These are phyloP conservation scores for Lathyrus tuberosus DNA, from an alignment of 306 rosid species.

Conservation along the genomic window DNA sequence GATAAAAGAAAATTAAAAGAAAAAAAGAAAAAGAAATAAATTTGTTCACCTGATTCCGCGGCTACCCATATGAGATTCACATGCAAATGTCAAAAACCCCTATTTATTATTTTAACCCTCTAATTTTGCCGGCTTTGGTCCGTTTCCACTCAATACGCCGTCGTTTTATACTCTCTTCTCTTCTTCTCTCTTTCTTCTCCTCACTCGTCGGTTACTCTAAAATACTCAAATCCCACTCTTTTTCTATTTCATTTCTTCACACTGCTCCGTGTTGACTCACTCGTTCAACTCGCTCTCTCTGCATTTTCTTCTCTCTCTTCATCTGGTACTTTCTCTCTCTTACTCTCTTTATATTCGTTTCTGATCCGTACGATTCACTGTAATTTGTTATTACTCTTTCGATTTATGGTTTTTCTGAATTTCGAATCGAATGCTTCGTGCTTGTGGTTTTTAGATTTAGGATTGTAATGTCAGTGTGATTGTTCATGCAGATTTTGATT, in stretches of 20 bases:
- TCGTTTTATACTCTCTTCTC: conserved; percentile 37
- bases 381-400: neutral
- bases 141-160: conserved; percentile 36
- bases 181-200: conserved; percentile 11
- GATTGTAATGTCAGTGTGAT: conserved; percentile 11
- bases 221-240: conserved; percentile 26
- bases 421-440: neutral
- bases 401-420: neutral
- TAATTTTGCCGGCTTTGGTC: conserved; percentile 69
- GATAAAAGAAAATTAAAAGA: neutral
- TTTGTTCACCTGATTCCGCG: conserved; percentile 44
- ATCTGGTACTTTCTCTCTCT: conserved; percentile 34
- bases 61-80: conserved; percentile 51
- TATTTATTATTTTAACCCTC: conserved; percentile 34
- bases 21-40: conserved; percentile 26
- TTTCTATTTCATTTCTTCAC: conserved; percentile 32
- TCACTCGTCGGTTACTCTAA: conserved; percentile 52
- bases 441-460: conserved; percentile 9
- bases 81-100: conserved; percentile 20
- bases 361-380: conserved; percentile 34
- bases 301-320: conserved; percentile 18
- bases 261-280: conserved; percentile 47
- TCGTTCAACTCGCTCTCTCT: conserved; percentile 19
- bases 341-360: neutral
- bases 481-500: conserved; percentile 27